Conservation (phyloP, 768 basidiomycete species). For the Cystoderma amianthinum region DNA sequence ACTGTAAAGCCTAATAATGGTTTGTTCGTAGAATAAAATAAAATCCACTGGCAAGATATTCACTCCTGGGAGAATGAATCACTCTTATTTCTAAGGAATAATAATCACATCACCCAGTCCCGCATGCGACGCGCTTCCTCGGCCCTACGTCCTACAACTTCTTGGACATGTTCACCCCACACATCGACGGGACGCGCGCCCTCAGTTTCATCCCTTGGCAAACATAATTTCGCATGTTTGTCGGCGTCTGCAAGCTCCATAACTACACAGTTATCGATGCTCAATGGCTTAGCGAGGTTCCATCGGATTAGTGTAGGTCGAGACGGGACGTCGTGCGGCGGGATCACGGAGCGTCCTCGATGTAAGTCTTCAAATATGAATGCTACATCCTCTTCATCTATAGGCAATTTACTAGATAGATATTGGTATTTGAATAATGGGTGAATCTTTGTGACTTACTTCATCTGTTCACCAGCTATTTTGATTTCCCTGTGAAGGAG, state of each 20-base stretch:
- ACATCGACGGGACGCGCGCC: conserved; percentile 40
- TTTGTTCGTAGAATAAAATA: no score
- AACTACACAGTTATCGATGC: conserved; percentile 79
- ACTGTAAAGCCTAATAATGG: no score
- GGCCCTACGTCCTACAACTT: conserved; percentile 48
- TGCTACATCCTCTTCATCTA: conserved; percentile 78
- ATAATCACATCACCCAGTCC: conserved; percentile 40
- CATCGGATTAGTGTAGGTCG: conserved; percentile 77
- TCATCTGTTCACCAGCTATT: conserved; percentile 52
- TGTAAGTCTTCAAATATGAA: conserved; percentile 86
- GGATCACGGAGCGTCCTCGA: conserved; percentile 69
- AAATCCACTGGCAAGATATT: no score
- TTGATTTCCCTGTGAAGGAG: conserved; percentile 70
- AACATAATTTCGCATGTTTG: conserved; percentile 48
- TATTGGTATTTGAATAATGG: neutral
- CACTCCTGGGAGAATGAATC: no score
- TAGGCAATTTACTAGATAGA: conserved; percentile 54
- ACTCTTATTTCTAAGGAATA: no score
- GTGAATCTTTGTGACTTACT: conserved; percentile 31
- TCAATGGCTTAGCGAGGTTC: conserved; percentile 60
- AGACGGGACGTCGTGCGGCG: conserved; percentile 68
- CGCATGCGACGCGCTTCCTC: conserved; percentile 52
- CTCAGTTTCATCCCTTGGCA: conserved; percentile 14
- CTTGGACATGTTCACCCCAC: conserved; percentile 64
- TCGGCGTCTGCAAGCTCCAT: conserved; percentile 74